Evolutionary conservation across 495 filamentous ascomycete genomes (phyloP), one percentile per base, ranked within the genome.

Genomic region (Penicillium ucsense): DNA sequence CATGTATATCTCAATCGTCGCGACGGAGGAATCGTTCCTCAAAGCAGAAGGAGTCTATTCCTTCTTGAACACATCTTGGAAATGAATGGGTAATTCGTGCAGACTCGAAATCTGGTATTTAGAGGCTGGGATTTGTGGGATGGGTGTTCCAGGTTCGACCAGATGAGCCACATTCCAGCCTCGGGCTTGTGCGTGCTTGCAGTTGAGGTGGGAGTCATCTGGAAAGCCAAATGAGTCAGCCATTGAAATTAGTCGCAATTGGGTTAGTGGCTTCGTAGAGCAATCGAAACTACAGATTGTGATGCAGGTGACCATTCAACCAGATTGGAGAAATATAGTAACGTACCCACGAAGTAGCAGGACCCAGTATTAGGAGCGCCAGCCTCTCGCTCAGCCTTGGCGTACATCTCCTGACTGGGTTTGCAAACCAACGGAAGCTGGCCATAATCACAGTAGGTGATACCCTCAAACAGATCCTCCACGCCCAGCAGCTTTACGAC

Each of bases 381-480:
- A 0, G 84, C 83, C 47, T 89, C 78, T 45, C 52, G 69, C 74
- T 76, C 74, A 6, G 78, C 91, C 68, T 90, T 94, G 30, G 76
- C 79, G 61, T 80, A 96, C 89, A 95, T 94, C 36, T 80, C 82
- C 46, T 68, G 65, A 47, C 83, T 77, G 4, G 92, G 92, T 67
- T 98, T 98, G 67, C 90, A 95, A 36, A 89, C 52, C 47, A 98
- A 68, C 5, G 72, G 78, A 39, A 75, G 56, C 7, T 74, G 53
- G 35, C 62, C 68, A 64, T 96, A 98, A 61, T 98, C 86, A 57
- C 92, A 98, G 57, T 80, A 96, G 0, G 92, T 96, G 48, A 96
- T 74, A 0, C 91, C 91, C 54, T 94, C 91, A 62, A 97, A 97
- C 29, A 88, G 65, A 64, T 94, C 88, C 8, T 94, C 88, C 12